Conservation (phyloP, 2,329 filamentous ascomycete genomes). For the Colletotrichum nymphaeae region DNA sequence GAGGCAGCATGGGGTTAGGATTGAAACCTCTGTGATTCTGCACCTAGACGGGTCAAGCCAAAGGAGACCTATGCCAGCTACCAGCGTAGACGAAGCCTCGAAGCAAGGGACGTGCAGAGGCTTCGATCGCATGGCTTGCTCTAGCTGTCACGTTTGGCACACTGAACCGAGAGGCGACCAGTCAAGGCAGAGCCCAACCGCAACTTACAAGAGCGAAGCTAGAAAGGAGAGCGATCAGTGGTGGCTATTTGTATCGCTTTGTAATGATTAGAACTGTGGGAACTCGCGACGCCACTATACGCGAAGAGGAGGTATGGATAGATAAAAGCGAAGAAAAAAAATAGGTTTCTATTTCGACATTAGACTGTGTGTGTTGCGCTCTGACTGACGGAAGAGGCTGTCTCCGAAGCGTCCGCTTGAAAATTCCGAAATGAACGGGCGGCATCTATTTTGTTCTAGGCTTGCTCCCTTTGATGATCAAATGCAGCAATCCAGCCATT, state of each 20-base stretch:
- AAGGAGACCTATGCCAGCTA: neutral
- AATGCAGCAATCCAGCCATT: neutral
- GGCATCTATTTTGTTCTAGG: neutral
- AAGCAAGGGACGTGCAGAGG: conserved; percentile 6
- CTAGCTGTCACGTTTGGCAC: conserved; percentile 5
- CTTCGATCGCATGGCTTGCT: conserved; percentile 16
- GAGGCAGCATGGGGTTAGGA: neutral
- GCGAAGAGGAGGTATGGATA: neutral
- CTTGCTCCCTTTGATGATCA: neutral
- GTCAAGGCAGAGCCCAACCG: neutral
- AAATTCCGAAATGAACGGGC: neutral
- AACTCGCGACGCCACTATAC: neutral
- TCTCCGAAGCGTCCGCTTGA: neutral
- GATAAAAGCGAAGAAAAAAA: neutral
- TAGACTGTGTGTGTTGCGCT: neutral
- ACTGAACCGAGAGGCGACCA: neutral
- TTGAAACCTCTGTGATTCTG: neutral
- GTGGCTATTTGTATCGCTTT: neutral
- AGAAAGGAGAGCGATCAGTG: neutral
- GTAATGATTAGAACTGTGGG: neutral
- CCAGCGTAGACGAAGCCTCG: conserved; percentile 2
- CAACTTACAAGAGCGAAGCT: neutral
- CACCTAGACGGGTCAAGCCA: neutral
- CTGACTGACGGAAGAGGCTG: neutral
- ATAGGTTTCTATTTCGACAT: neutral